Evolutionary conservation across 2,329 filamentous ascomycete species (phyloP).

Genomic region (Epichloe hybrida): DNA sequence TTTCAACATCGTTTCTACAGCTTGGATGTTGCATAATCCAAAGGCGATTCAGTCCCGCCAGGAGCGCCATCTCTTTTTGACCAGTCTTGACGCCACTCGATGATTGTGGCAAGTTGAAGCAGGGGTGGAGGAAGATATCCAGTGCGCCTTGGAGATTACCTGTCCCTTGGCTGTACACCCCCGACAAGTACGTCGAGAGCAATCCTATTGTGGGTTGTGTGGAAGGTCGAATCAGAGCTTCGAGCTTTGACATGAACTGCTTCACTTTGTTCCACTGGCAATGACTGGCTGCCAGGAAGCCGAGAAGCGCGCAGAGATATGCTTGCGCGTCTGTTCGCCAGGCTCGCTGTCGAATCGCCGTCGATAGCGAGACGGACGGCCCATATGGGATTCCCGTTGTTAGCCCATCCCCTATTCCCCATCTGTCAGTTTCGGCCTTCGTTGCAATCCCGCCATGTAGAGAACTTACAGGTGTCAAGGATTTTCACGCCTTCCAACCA

Average conservation of each 20-base stretch:
- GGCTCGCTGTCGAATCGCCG: constrained; percentile 42
- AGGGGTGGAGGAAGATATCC: constrained; percentile 46
- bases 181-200: constrained; percentile 58
- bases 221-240: constrained; percentile 26
- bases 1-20: constrained; percentile 43
- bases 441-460: neutral
- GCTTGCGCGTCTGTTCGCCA: constrained; percentile 55
- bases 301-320: constrained; percentile 58
- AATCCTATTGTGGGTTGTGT: constrained; percentile 28
- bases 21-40: constrained; percentile 56
- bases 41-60: constrained; percentile 54
- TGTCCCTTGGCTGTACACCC: constrained; percentile 58
- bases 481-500: constrained; percentile 30
- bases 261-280: constrained; percentile 56
- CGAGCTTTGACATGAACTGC: constrained; percentile 40
- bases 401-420: constrained; percentile 20
- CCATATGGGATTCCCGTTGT: constrained; percentile 24
- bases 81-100: constrained; percentile 32
- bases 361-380: constrained; percentile 38
- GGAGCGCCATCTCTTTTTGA: constrained; percentile 49
- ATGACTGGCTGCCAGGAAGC: constrained; percentile 54
- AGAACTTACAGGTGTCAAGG: constrained; percentile 32
- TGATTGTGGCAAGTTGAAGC: constrained; percentile 34
- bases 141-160: constrained; percentile 61
- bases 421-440: neutral